A percentile compares a stretch with the other conserved stretches of the same genome.
These are phyloP conservation scores for Ceratocystis variospora DNA, from an alignment of 2,329 filamentous ascomycete species.

Conservation along the genomic window DNA sequence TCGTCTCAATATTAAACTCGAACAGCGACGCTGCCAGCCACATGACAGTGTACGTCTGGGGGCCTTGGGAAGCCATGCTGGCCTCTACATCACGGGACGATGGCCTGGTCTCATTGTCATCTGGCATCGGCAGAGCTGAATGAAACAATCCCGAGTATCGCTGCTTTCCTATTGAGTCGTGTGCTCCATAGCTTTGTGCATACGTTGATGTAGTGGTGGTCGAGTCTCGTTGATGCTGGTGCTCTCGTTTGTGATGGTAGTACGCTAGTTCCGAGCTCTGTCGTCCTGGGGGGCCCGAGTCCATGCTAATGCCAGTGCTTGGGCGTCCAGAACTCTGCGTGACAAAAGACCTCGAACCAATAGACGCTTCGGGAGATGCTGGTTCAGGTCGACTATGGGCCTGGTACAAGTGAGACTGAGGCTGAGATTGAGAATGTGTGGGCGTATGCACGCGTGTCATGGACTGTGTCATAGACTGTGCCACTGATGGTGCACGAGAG, in stretches of 20 bases:
- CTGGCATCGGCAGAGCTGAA: conserved; percentile 70
- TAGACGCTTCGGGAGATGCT: conserved; percentile 11
- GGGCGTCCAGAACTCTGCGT: conserved; percentile 36
- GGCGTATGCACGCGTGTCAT: not conserved
- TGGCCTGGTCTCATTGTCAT: conserved; percentile 42
- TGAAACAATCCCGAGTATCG: conserved; percentile 65
- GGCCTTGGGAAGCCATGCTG: not conserved
- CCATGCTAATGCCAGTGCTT: conserved; percentile 45
- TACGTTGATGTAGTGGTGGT: conserved; percentile 33
- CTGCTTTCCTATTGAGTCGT: conserved; percentile 21
- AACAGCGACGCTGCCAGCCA: conserved; percentile 91
- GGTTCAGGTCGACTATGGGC: conserved; percentile 7
- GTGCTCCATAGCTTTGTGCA: conserved; percentile 29
- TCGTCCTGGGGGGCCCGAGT: conserved; percentile 29
- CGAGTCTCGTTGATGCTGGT: conserved; percentile 34
- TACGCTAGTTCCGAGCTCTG: conserved; percentile 40
- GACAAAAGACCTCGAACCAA: conserved; percentile 35
- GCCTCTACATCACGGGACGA: conserved; percentile 17
- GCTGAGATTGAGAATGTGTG: conserved; percentile 3
- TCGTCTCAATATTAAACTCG: conserved; percentile 91
- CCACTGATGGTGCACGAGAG: conserved; percentile 19
- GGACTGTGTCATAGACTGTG: conserved; percentile 14
- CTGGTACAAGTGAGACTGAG: conserved; percentile 18
- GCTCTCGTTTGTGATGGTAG: conserved; percentile 23
- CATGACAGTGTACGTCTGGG: conserved; percentile 51